A percentile compares a stretch with the other conserved stretches of the same genome.
These are phyloP conservation scores for Colletotrichum cordylinicola DNA, from an alignment of 2,329 filamentous ascomycete genomes.

Conservation along the genomic window DNA sequence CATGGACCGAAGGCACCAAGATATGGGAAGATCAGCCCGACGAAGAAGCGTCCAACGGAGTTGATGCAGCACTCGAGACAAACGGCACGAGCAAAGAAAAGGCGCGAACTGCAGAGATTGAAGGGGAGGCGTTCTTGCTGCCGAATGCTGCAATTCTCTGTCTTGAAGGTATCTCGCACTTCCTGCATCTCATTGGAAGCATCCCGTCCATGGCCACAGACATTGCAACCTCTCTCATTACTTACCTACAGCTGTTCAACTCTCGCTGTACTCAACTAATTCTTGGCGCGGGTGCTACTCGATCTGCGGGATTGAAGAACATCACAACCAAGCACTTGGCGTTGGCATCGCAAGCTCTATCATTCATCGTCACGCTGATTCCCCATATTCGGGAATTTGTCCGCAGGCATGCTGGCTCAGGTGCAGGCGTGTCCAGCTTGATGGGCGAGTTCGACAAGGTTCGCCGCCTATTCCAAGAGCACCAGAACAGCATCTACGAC, in stretches of 20 bases:
- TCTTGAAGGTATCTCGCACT: conserved; percentile 80
- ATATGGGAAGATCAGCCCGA: conserved; percentile 53
- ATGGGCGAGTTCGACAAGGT: conserved; percentile 91
- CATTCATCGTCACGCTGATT: conserved; percentile 85
- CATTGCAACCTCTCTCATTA: conserved; percentile 78
- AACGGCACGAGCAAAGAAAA: conserved; percentile 67
- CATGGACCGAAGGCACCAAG: conserved; percentile 68
- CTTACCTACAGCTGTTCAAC: conserved; percentile 93
- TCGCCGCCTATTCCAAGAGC: conserved; percentile 82
- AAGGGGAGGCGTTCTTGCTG: conserved; percentile 84
- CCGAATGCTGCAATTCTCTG: conserved; percentile 84
- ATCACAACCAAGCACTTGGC: conserved; percentile 97
- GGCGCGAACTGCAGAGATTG: conserved; percentile 75
- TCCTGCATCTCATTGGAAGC: conserved; percentile 80
- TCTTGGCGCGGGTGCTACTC: conserved; percentile 89
- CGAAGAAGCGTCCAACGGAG: conserved; percentile 13
- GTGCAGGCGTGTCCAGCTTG: conserved; percentile 58
- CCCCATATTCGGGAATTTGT: conserved; percentile 93
- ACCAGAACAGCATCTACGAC: conserved; percentile 89
- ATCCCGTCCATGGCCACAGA: conserved; percentile 91
- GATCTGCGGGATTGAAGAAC: conserved; percentile 88
- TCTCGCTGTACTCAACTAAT: conserved; percentile 96
- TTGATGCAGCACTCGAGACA: conserved; percentile 41
- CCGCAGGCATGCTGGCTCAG: conserved; percentile 71
- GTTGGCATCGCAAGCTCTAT: conserved; percentile 85